Evolutionary conservation across 768 basidiomycete species (phyloP).

Genomic region (Arthromyces matolae): DNA sequence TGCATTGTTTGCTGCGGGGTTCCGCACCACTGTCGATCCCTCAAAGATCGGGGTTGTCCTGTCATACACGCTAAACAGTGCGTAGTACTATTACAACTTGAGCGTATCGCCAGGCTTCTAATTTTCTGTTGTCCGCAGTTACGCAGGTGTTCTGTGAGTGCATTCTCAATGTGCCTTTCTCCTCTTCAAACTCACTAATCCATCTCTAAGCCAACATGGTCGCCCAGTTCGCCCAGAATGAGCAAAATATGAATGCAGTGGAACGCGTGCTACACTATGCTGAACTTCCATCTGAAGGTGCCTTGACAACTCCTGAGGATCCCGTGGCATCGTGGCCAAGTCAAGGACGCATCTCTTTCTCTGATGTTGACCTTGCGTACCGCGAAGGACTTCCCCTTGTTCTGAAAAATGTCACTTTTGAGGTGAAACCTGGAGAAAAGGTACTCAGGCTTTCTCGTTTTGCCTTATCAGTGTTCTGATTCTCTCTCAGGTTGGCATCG

Average conservation of each 20-base stretch:
- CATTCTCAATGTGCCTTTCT: background rate
- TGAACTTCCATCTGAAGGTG: conserved; percentile 56
- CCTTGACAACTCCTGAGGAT: conserved; percentile 36
- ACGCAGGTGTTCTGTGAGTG: conserved; percentile 45
- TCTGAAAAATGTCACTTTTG: conserved; percentile 55
- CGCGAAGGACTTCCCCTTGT: conserved; percentile 62
- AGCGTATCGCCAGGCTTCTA: background rate
- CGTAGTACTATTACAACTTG: conserved; percentile 20
- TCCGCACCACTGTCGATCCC: conserved; percentile 44
- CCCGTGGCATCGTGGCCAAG: conserved; percentile 47
- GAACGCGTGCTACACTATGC: conserved; percentile 67
- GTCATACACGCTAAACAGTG: conserved; percentile 46
- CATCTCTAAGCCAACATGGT: conserved; percentile 55
- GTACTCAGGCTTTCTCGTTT: conserved; percentile 25
- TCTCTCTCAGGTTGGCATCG: conserved; percentile 36
- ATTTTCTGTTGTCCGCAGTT: conserved; percentile 26
- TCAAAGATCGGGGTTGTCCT: conserved; percentile 54
- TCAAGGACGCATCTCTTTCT: conserved; percentile 51
- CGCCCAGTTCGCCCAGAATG: conserved; percentile 52
- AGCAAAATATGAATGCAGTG: conserved; percentile 71
- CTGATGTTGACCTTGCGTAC: conserved; percentile 52
- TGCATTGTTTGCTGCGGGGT: conserved; percentile 62
- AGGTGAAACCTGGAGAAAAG: conserved; percentile 60
- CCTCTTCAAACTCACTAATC: background rate
- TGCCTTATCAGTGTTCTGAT: background rate